A percentile compares a stretch with the other conserved stretches of the same genome.
phyloP scores from a whole-genome alignment of 2,329 filamentous ascomycete species.

The Domatiomyces globalis region DNA sequence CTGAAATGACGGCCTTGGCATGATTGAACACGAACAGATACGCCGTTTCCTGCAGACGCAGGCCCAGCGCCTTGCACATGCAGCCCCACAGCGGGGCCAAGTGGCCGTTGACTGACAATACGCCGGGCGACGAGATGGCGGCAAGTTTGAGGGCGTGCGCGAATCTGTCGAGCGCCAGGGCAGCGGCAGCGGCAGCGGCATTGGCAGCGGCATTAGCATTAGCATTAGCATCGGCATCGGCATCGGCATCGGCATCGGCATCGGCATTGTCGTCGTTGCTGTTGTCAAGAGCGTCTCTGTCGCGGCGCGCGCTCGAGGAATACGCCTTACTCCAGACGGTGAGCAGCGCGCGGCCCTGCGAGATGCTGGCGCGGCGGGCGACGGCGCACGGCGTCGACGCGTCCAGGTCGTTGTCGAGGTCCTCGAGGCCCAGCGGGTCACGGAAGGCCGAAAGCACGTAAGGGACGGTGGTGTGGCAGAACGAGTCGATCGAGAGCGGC shows the following conservation, averaged over 20 bases:
- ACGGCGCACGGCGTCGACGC: conserved; percentile 50
- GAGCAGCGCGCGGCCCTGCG: conserved; percentile 46
- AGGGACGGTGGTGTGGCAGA: conserved; percentile 45
- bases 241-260: too few species aligned
- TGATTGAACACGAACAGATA: conserved; percentile 52
- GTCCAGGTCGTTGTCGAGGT: conserved; percentile 49
- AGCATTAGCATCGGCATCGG: conserved; percentile 8
- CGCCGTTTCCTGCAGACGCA: conserved; percentile 39
- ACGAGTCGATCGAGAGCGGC: conserved; percentile 40
- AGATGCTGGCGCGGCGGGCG: conserved; percentile 45
- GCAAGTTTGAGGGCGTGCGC: conserved; percentile 26
- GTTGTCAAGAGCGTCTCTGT: too few species aligned
- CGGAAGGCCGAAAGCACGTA: conserved; percentile 44
- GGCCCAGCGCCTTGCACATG: conserved; percentile 38
- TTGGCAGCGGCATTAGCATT: too few species aligned
- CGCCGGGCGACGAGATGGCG: conserved; percentile 20
- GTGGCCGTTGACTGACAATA: conserved; percentile 36
- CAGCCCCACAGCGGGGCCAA: conserved; percentile 48
- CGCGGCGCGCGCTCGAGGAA: conserved; percentile 4
- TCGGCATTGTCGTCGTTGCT: conserved; percentile 5
- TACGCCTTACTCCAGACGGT: conserved; percentile 41
- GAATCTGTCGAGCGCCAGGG: conserved; percentile 25
- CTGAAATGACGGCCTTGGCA: conserved; percentile 48
- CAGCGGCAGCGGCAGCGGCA: too few species aligned
- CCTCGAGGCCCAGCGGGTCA: conserved; percentile 34